Percentiles rank a stretch among this genome's conserved stretches.
phyloP scores from a whole-genome alignment of 169 alveolate genomes.

The Miamiensis avidus region DNA sequence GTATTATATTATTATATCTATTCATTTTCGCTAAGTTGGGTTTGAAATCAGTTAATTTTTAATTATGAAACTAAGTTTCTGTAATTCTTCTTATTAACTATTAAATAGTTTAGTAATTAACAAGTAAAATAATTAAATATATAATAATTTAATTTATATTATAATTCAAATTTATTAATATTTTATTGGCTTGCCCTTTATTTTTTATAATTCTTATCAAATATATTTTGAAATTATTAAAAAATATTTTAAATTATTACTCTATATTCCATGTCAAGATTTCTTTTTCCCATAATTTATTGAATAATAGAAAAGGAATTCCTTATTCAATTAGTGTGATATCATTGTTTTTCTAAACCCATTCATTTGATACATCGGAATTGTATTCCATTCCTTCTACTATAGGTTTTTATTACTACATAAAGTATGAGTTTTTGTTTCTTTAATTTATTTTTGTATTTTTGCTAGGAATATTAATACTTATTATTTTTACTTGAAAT shows the following conservation, averaged over 20 bases:
- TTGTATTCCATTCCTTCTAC: not conserved
- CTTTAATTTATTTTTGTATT: too few relatives aligned
- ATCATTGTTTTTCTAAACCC: slow-evolving; percentile 43
- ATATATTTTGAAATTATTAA: too few relatives aligned
- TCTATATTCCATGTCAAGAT: slow-evolving; percentile 54
- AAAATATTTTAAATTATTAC: slow-evolving; percentile 4
- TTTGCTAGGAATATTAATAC: too few relatives aligned
- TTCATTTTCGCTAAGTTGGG: slow-evolving; percentile 40
- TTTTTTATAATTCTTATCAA: too few relatives aligned
- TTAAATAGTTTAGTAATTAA: not conserved
- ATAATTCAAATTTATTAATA: too few relatives aligned
- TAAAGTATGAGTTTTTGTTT: too few relatives aligned
- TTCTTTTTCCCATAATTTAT: slow-evolving; percentile 31
- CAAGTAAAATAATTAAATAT: not conserved
- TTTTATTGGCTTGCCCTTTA: too few relatives aligned
- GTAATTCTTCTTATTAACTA: slow-evolving; percentile 51
- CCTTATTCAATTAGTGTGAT: slow-evolving; percentile 47
- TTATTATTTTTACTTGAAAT: too few relatives aligned
- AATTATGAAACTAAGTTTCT: slow-evolving; percentile 51
- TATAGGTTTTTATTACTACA: not conserved
- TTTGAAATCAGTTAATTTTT: slow-evolving; percentile 30
- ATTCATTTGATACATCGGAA: slow-evolving; percentile 37
- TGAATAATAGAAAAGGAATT: slow-evolving; percentile 29
- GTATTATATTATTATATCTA: slow-evolving; percentile 48
- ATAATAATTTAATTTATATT: not conserved